Conservation (phyloP, 768 basidiomycete species). For the Suillus spraguei region DNA sequence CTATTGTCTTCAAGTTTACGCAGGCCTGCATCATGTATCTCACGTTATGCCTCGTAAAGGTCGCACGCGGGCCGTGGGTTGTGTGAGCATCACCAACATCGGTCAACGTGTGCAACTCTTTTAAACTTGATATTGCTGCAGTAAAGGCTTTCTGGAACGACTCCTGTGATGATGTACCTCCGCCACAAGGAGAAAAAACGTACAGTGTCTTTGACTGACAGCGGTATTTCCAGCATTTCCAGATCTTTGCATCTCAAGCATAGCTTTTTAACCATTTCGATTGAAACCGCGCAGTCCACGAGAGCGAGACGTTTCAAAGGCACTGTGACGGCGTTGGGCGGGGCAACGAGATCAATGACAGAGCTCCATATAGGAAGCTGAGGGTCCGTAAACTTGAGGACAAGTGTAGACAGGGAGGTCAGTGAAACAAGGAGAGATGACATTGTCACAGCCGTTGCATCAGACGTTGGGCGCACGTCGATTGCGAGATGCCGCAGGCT, state of each 20-base stretch:
- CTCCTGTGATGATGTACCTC: not conserved
- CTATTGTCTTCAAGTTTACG: slow-evolving; percentile 45
- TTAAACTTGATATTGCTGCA: slow-evolving; percentile 37
- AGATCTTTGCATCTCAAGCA: slow-evolving; percentile 46
- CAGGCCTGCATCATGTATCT: slow-evolving; percentile 43
- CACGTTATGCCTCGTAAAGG: slow-evolving; percentile 41
- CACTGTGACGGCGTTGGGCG: slow-evolving; percentile 38
- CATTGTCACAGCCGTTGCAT: slow-evolving; percentile 1
- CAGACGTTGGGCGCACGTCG: slow-evolving; percentile 44
- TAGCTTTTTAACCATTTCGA: slow-evolving; percentile 42
- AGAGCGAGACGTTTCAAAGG: slow-evolving; percentile 50
- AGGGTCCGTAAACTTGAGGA: slow-evolving; percentile 11
- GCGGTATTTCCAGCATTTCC: slow-evolving; percentile 49
- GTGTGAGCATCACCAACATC: slow-evolving; percentile 47
- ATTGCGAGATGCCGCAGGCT: slow-evolving; percentile 54
- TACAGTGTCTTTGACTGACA: slow-evolving; percentile 57
- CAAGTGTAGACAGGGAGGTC: slow-evolving; percentile 9
- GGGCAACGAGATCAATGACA: slow-evolving; percentile 43
- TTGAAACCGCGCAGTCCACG: slow-evolving; percentile 45
- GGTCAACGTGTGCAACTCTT: slow-evolving; percentile 44
- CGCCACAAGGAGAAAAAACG: slow-evolving; percentile 14
- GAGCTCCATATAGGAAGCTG: slow-evolving; percentile 34
- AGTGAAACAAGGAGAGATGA: slow-evolving; percentile 4
- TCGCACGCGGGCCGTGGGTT: slow-evolving; percentile 40
- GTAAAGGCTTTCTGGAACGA: slow-evolving; percentile 35